Evolutionary conservation across 2,329 filamentous ascomycete species (phyloP), one percentile per base, ranked within the genome.

Genomic region (Nigrospora oryzae): DNA sequence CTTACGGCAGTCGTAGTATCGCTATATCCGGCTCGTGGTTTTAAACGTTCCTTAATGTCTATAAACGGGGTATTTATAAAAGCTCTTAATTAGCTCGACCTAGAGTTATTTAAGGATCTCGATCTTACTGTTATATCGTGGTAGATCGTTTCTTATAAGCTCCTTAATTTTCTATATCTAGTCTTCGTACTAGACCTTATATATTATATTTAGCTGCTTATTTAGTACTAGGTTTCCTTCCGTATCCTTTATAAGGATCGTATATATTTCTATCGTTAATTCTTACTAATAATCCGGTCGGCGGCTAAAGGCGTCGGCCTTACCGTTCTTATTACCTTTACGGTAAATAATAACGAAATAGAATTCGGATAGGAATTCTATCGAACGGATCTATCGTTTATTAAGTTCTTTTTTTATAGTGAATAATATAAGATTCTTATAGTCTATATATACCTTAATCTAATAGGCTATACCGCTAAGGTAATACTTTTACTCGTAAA

Each of bases 341-440:
- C 11, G 4, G 40, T 44, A 44, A 23, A 44, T 44, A 39, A 44
- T 44, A 23, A 23, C 23, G 23, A 39, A 39, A 36, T 44, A 19
- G 30, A 44, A 38, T 44, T 44, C 17, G 3, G 32, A 38, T 4
- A 43, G 17, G 13, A 43, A 36, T 23, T 44, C 28, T 5, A 33
- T 15, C 23, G 32, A 44, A 16, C 19, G 10, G 10, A 44, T 38
- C 45, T 59, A 46, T 23, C 51, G 34, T 15, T 46, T 14, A 34
- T 51, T 57, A 7, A 62, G 40, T 17, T 53, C 17, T 38, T 57
- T 56, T 12, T 42, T 56, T 7, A 39, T 51, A 19, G 51, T 55
- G 42, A 63, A 62, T 13, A 46, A 47, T 32, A 44, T 43, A 0
- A 62, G 45, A 40, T 59, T 60, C 30, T 56, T 53, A 38, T 62